Base-by-base conservation (phyloP, 129 eudicot genomes). In the Lonicera japonica region DNA sequence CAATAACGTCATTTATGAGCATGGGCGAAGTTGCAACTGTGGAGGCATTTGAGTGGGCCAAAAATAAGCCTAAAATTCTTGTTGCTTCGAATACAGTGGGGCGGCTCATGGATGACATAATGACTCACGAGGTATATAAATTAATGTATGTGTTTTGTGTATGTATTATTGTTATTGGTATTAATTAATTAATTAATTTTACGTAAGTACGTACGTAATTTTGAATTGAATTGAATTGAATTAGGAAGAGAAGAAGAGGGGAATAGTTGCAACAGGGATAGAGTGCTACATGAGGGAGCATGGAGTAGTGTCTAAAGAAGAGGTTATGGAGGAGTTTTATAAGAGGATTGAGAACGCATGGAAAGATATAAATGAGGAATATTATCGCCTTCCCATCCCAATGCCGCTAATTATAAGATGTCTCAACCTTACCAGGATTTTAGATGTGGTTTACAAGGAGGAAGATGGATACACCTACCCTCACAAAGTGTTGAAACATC, bases 241-340 rank as follows among this genome's bases (percentile, higher is more conserved):
- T 38, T 10, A 65, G 70, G 52, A 8, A 53, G 72, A 67, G 22
- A 67, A 55, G n/a, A 34, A 23, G 18, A 55, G 64, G 64, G 43
- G 64, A n/a, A 63, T 13, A 40, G n/a, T 46, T 4, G 68, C 56
- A 19, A 67, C 72, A 13, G 72, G 72, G 11, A 40, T 67, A 3
- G 72, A 67, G 8, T 39, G 54, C 55, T 67, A 55, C 64, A 67
- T 67, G 72, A 56, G 43, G 45, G 63, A 67, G 9, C n/a, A 67
- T 16, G 52, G 54, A 9, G 55, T 39, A 0, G 19, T 64, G 5
- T n/a, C n/a, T n/a, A 21, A 20, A 16, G 64, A 67, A 67, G 72
- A 55, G 43, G 56, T 63, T 0, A 8, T 69, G 25, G 15, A 47
- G 11, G 24, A 38, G 15, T 61, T 60, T 51, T 4, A 34, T 11